Evolutionary conservation across 352 stramenopile genomes (phyloP).

Genomic region (Phytopythium chamaehyphon): DNA sequence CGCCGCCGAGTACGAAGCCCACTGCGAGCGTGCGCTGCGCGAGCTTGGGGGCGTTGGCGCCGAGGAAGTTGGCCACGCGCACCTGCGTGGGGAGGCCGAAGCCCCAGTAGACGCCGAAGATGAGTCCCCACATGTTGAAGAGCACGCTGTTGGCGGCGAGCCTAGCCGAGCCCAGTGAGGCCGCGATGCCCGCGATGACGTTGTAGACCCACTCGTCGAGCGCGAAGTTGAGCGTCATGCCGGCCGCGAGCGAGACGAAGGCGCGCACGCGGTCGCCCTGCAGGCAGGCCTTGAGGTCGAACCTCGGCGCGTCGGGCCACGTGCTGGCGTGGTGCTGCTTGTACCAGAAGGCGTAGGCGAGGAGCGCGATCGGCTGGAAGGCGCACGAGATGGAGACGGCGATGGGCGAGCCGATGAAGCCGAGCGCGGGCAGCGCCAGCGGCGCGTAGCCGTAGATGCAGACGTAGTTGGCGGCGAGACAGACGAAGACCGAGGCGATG

Average conservation of each 20-base stretch:
- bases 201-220: constrained; percentile 84
- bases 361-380: constrained; percentile 71
- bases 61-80: constrained; percentile 68
- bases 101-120: constrained; percentile 84
- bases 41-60: constrained; percentile 50
- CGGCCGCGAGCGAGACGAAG: constrained; percentile 59
- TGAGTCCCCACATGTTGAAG: constrained; percentile 78
- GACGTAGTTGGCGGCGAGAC: constrained; percentile 63
- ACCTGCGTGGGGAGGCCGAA: constrained; percentile 80
- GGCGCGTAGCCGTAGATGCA: constrained; percentile 76
- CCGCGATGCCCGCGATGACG: constrained; percentile 65
- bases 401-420: constrained; percentile 73
- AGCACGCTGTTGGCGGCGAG: constrained; percentile 79
- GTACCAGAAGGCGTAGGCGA: constrained; percentile 74
- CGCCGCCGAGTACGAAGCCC: constrained; percentile 58
- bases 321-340: constrained; percentile 79
- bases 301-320: constrained; percentile 47
- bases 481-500: constrained; percentile 58
- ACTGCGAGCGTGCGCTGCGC: constrained; percentile 57
- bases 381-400: constrained; percentile 61
- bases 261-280: constrained; percentile 59
- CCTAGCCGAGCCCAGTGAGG: constrained; percentile 50
- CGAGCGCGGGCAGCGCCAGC: constrained; percentile 37
- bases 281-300: constrained; percentile 45
- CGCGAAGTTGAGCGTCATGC: constrained; percentile 76